Conservation (phyloP, 108 stramenopile species). For the Licmophora abbreviata region DNA sequence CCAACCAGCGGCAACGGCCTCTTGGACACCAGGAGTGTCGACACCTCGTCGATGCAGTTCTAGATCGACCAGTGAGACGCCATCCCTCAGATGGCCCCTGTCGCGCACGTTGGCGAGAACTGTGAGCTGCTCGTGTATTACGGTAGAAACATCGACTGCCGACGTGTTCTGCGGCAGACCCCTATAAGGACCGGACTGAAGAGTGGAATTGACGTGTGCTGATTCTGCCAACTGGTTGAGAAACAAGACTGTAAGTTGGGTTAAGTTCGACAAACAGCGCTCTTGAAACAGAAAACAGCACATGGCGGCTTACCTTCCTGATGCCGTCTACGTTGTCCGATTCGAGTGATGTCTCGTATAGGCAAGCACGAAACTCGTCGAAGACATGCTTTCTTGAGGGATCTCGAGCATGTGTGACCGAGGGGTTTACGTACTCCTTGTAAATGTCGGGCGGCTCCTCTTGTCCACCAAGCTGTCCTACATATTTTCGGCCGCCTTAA, state of each 20-base stretch:
- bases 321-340: constrained; percentile 78
- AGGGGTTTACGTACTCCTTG: too few species aligned
- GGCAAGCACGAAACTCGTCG: constrained; percentile 48
- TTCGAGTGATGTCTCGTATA: constrained; percentile 54
- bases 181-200: constrained; percentile 57
- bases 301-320: too few species aligned
- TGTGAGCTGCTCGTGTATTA: constrained; percentile 70
- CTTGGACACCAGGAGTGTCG: constrained; percentile 59
- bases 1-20: constrained; percentile 40
- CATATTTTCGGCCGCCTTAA: too few species aligned
- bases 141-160: constrained; percentile 73
- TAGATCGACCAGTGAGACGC: constrained; percentile 35
- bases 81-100: constrained; percentile 25
- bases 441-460: too few species aligned
- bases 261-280: neutral
- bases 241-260: constrained; percentile 11
- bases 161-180: constrained; percentile 63
- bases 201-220: constrained; percentile 55
- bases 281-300: neutral
- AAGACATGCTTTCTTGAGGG: constrained; percentile 6
- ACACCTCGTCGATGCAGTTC: constrained; percentile 56
- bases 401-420: neutral
- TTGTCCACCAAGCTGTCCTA: too few species aligned
- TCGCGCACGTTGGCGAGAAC: constrained; percentile 38
- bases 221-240: constrained; percentile 80